Evolutionary conservation across 495 filamentous ascomycete species (phyloP).

Genomic region (Letharia lupina): DNA sequence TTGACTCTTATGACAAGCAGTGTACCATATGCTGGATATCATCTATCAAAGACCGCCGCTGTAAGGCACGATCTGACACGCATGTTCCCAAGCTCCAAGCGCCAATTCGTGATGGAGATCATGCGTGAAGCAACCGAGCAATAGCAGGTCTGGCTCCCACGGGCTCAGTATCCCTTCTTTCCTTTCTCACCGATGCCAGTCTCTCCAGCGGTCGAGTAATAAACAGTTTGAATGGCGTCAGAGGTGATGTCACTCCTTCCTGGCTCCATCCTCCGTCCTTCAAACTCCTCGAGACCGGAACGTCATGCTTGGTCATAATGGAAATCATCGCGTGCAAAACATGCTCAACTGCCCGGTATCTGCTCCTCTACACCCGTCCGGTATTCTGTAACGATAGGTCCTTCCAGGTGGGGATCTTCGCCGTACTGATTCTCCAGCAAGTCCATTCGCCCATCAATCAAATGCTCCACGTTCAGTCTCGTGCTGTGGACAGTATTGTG

Average conservation of each 20-base stretch:
- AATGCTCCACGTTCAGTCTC: slow-evolving; percentile 35
- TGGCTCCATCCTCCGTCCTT: not conserved
- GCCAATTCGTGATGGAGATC: not conserved
- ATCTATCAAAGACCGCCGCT: not conserved
- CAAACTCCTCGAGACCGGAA: not conserved
- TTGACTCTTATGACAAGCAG: not conserved
- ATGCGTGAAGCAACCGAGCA: not conserved
- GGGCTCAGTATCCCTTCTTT: not conserved
- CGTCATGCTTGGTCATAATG: not conserved
- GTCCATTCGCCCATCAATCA: slow-evolving; percentile 27
- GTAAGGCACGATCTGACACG: not conserved
- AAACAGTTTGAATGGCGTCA: not conserved
- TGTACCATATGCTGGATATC: not conserved
- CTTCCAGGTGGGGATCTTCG: slow-evolving; percentile 9
- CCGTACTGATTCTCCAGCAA: slow-evolving; percentile 27
- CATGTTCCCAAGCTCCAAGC: not conserved
- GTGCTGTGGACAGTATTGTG: slow-evolving; percentile 42
- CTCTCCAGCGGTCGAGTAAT: not conserved
- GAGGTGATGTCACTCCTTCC: not conserved
- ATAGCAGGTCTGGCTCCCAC: not conserved
- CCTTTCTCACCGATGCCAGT: not conserved
- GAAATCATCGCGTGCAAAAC: not conserved
- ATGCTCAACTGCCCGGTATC: not conserved
- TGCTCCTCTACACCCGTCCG: not conserved
- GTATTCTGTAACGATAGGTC: slow-evolving; percentile 12